Conservation (phyloP, 352 stramenopile species). For the Phytophthora brassicae region DNA sequence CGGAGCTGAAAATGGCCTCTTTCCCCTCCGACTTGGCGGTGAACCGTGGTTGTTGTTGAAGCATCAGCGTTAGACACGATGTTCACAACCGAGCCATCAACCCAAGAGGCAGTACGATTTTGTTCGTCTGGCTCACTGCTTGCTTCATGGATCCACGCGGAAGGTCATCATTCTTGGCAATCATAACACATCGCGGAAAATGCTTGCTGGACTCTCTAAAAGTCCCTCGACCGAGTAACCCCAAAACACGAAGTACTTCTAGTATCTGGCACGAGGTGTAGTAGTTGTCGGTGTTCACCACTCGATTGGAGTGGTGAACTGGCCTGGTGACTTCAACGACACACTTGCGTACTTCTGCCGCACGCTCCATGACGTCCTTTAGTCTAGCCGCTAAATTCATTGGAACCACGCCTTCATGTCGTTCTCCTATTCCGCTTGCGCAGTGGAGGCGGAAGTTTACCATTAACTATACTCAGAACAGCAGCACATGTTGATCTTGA, state of each 20-base stretch:
- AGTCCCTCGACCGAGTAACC: background rate
- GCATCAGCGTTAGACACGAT: slow-evolving; percentile 3
- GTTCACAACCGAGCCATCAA: background rate
- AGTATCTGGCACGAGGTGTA: slow-evolving; percentile 1
- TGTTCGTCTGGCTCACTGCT: background rate
- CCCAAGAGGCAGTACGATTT: background rate
- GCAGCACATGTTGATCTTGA: slow-evolving; percentile 9
- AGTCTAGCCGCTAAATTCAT: background rate
- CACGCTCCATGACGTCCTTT: background rate
- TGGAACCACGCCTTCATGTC: background rate
- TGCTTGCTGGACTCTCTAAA: slow-evolving; percentile 1
- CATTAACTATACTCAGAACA: slow-evolving; percentile 9
- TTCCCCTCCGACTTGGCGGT: background rate
- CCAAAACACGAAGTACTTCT: background rate
- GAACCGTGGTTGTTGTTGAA: background rate
- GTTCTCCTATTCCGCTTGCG: background rate
- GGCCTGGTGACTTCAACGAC: background rate
- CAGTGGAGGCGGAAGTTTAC: slow-evolving; percentile 6
- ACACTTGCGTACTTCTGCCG: background rate
- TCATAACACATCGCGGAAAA: background rate
- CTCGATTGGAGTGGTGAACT: background rate
- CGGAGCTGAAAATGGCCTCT: background rate
- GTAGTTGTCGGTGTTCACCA: slow-evolving; percentile 11
- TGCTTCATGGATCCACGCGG: background rate
- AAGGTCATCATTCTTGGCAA: background rate